Evolutionary conservation across 441 rosid species (phyloP).

Genomic region (Omphalea diandra): DNA sequence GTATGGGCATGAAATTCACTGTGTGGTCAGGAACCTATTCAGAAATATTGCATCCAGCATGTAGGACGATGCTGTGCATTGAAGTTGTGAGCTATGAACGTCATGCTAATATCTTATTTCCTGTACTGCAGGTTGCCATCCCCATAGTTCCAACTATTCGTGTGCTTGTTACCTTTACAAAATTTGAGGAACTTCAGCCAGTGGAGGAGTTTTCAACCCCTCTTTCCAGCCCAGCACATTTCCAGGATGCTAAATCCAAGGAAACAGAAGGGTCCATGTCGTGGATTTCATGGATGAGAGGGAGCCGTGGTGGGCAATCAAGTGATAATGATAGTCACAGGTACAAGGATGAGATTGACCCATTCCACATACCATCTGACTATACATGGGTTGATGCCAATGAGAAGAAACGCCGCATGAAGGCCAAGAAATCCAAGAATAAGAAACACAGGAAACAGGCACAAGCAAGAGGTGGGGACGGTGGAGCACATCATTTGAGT

Average conservation of each 20-base stretch:
- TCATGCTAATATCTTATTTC: constrained; percentile 1
- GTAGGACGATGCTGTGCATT: not conserved
- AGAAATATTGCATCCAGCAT: not conserved
- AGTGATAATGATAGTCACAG: constrained; percentile 73
- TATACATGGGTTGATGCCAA: constrained; percentile 92
- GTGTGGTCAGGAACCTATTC: not conserved
- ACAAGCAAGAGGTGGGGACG: constrained; percentile 48
- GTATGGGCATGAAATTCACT: constrained; percentile 2
- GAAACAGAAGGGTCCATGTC: constrained; percentile 73
- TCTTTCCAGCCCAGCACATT: constrained; percentile 85
- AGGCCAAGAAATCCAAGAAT: constrained; percentile 87
- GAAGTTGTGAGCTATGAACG: not conserved
- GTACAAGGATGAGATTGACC: constrained; percentile 75
- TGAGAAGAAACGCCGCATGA: constrained; percentile 92
- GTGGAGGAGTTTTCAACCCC: constrained; percentile 88
- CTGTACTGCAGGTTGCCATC: constrained; percentile 75
- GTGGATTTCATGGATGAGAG: constrained; percentile 98
- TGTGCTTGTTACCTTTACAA: constrained; percentile 90
- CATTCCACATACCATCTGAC: constrained; percentile 78
- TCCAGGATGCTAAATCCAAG: constrained; percentile 84
- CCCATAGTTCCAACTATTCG: constrained; percentile 94
- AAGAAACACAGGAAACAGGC: constrained; percentile 68
- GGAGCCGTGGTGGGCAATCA: constrained; percentile 71
- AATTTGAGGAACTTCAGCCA: constrained; percentile 92
- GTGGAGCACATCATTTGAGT: constrained; percentile 30